Percentiles rank a stretch among this genome's conserved stretches.
Conservation (phyloP, 164 flowering plant genomes). For the Paratinospora sagittata region DNA sequence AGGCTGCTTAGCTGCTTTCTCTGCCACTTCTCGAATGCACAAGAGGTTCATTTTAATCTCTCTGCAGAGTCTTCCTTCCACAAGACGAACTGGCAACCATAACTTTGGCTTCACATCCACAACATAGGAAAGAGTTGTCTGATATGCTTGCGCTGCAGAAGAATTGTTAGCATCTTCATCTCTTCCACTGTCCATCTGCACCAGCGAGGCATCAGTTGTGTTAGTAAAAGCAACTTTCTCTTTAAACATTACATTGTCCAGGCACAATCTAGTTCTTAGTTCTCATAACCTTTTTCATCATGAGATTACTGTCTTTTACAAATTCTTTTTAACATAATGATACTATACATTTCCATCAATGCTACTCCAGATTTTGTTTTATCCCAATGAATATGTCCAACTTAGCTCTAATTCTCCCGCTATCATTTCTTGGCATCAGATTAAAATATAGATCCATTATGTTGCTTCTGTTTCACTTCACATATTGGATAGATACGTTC, state of each 20-base stretch:
- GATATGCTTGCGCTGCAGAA: conserved; percentile 25
- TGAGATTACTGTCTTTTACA: no score
- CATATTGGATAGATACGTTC: not conserved
- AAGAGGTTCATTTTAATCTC: conserved; percentile 60
- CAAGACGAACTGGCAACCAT: conserved; percentile 73
- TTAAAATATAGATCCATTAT: no score
- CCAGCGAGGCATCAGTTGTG: not conserved
- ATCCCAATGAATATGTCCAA: not conserved
- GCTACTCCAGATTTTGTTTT: no score
- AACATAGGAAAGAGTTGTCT: conserved; percentile 46
- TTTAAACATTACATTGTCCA: no score
- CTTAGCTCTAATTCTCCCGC: not conserved
- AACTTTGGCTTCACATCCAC: conserved; percentile 71
- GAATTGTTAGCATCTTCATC: no score
- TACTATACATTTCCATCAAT: no score
- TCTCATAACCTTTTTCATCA: no score
- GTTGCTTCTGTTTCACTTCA: not conserved
- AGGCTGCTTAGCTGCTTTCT: conserved; percentile 15
- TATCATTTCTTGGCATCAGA: not conserved
- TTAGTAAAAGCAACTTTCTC: no score
- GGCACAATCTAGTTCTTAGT: no score
- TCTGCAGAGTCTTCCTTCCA: conserved; percentile 66
- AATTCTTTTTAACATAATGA: no score
- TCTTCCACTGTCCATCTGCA: conserved; percentile 24
- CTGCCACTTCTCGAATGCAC: conserved; percentile 43